A percentile compares a stretch with the other conserved stretches of the same genome.
These are phyloP conservation scores for Umbelopsis sp. DNA, from an alignment of 192 early-diverging fungal species.

Conservation along the genomic window DNA sequence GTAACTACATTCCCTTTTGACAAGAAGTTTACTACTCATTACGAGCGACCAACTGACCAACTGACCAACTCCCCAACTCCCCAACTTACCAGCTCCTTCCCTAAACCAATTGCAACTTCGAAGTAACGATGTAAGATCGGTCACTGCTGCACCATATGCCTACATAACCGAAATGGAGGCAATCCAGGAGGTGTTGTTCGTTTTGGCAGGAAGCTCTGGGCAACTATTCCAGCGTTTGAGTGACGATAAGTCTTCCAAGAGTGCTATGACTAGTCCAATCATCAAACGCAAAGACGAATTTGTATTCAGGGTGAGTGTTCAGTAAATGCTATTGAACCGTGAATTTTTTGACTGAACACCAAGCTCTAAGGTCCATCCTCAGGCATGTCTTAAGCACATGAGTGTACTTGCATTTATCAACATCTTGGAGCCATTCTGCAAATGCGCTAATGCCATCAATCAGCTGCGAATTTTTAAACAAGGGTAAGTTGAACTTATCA, in stretches of 20 bases:
- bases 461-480: neutral
- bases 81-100: slow-evolving; percentile 13
- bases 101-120: slow-evolving; percentile 13
- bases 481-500: slow-evolving; percentile 1
- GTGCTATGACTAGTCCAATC: neutral
- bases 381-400: slow-evolving; percentile 31
- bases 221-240: slow-evolving; percentile 30
- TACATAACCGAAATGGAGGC: slow-evolving; percentile 40
- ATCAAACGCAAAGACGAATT: neutral
- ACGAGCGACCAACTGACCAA: too few relatives aligned
- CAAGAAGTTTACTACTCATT: neutral
- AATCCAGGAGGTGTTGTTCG: slow-evolving; percentile 41
- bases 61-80: too few relatives aligned
- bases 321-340: neutral
- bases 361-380: slow-evolving; percentile 22
- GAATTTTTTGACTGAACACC: neutral
- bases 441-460: slow-evolving; percentile 27
- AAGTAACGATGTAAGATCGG: slow-evolving; percentile 23
- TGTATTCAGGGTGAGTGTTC: neutral
- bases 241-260: neutral
- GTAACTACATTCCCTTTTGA: slow-evolving; percentile 15
- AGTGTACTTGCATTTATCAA: slow-evolving; percentile 27
- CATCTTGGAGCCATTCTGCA: slow-evolving; percentile 31
- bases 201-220: slow-evolving; percentile 35
- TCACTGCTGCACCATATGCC: slow-evolving; percentile 4